phyloP scores from a whole-genome alignment of 192 early-diverging fungal genomes.

The Powellomyces hirtus region DNA sequence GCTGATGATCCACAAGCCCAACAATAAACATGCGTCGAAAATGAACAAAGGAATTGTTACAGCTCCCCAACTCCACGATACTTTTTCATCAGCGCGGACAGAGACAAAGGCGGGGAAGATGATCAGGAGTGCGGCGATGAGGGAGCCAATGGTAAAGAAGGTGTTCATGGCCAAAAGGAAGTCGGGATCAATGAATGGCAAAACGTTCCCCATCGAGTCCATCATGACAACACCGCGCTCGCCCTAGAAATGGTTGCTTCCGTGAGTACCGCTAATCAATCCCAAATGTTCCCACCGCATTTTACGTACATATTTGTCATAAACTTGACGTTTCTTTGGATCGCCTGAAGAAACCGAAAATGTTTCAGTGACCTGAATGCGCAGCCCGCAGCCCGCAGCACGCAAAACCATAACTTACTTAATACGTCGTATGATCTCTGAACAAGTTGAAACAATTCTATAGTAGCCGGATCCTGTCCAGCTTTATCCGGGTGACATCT shows the following conservation, averaged over 20 bases:
- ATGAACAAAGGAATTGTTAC: conserved; percentile 86
- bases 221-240: conserved; percentile 50
- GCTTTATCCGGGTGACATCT: conserved; percentile 72
- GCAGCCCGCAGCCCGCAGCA: conserved; percentile 2
- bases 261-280: not conserved
- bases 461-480: conserved; percentile 37
- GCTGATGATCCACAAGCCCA: conserved; percentile 27
- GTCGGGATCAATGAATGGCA: conserved; percentile 50
- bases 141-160: conserved; percentile 34
- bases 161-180: conserved; percentile 41
- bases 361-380: conserved; percentile 38
- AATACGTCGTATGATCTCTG: conserved; percentile 82
- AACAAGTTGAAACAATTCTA: conserved; percentile 81
- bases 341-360: too few relatives aligned
- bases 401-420: conserved; percentile 42
- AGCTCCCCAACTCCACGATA: conserved; percentile 67
- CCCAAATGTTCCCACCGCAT: not conserved
- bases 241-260: conserved; percentile 28
- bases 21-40: conserved; percentile 51
- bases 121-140: conserved; percentile 62
- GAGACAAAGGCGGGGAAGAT: conserved; percentile 82
- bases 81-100: conserved; percentile 67
- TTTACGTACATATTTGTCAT: conserved; percentile 72
- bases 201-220: conserved; percentile 34
- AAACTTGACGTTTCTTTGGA: conserved; percentile 77